These are phyloP conservation scores for Cinnamomum chago DNA, from an alignment of 164 flowering plant genomes.

Conservation along the genomic window DNA sequence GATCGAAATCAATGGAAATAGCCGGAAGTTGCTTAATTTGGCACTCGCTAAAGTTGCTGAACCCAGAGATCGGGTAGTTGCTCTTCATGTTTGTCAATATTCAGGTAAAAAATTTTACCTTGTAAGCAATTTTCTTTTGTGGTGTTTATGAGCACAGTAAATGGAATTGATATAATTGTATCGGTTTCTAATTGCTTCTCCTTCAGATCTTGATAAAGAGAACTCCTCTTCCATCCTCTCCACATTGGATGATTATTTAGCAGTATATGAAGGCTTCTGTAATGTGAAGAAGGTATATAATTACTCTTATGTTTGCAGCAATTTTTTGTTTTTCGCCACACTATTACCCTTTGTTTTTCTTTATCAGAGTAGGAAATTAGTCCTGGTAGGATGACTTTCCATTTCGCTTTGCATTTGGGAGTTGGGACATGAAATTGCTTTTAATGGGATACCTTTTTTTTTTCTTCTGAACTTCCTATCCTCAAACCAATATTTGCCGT, in stretches of 20 bases:
- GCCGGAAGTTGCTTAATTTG: constrained; percentile 61
- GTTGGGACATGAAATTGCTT: too few relatives aligned
- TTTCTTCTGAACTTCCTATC: too few relatives aligned
- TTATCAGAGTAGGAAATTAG: too few relatives aligned
- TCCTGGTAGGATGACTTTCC: too few relatives aligned
- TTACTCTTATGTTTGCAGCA: background rate
- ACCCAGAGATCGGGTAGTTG: constrained; percentile 67
- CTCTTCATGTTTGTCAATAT: constrained; percentile 55
- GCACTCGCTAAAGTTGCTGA: constrained; percentile 75
- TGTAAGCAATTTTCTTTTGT: background rate
- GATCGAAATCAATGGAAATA: constrained; percentile 35
- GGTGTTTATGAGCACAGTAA: background rate
- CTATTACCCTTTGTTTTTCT: background rate
- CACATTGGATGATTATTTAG: constrained; percentile 47
- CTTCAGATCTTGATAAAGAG: constrained; percentile 35
- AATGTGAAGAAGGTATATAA: constrained; percentile 53
- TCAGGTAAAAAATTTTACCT: constrained; percentile 28
- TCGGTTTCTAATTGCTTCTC: background rate
- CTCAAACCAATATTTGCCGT: too few relatives aligned
- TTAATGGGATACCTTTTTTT: too few relatives aligned
- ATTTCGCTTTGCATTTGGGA: too few relatives aligned
- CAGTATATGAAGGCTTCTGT: constrained; percentile 64
- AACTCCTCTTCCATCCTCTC: constrained; percentile 10
- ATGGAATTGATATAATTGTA: background rate
- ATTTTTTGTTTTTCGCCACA: background rate